These are phyloP conservation scores for Glutinoglossum americanum DNA, from an alignment of 495 filamentous ascomycete species.

Conservation along the genomic window DNA sequence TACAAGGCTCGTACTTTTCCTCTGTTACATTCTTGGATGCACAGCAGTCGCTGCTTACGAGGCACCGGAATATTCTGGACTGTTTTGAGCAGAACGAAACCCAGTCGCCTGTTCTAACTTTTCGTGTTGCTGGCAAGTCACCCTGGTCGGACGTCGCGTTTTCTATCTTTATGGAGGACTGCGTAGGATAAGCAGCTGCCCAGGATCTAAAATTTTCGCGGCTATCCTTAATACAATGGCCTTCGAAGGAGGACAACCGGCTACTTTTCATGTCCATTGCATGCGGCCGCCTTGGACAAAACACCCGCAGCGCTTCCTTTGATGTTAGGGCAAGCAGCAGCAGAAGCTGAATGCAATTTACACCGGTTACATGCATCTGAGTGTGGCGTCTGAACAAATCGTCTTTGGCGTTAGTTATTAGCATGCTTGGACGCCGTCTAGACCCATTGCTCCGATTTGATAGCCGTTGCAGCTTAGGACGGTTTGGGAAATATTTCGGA, in stretches of 20 bases:
- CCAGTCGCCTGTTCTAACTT: neutral
- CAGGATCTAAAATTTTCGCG: neutral
- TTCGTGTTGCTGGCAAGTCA: neutral
- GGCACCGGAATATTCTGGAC: neutral
- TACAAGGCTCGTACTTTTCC: too few relatives aligned
- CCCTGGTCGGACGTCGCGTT: neutral
- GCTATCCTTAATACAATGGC: neutral
- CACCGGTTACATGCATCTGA: neutral
- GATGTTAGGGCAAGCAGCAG: neutral
- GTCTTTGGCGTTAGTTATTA: neutral
- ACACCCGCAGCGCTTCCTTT: neutral
- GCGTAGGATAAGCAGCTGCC: neutral
- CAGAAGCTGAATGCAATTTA: slow-evolving; percentile 4
- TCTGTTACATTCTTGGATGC: too few relatives aligned
- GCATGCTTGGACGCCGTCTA: neutral
- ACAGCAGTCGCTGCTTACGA: too few relatives aligned
- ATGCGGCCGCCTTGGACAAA: neutral
- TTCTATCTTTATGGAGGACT: neutral
- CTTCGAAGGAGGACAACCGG: neutral
- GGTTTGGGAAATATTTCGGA: neutral
- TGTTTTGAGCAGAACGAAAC: neutral
- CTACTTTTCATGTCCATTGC: neutral
- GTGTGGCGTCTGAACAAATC: neutral
- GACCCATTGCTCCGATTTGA: neutral
- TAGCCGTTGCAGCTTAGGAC: neutral